phyloP scores from a whole-genome alignment of 2,329 filamentous ascomycete species.

The Paraconiothyrium sp. region DNA sequence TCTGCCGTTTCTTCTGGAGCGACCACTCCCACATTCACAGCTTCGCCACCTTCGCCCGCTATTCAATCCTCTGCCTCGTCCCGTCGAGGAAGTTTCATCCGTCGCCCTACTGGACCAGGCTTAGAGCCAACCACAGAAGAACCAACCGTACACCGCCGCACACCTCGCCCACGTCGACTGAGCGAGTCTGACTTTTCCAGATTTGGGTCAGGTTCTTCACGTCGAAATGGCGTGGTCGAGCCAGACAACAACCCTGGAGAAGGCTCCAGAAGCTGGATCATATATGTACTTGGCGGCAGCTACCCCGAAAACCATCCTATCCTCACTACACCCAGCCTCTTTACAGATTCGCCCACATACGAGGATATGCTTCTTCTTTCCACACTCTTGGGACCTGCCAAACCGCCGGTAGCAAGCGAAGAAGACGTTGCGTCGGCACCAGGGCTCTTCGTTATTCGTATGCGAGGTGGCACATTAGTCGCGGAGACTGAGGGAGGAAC shows the following conservation, averaged over 20 bases:
- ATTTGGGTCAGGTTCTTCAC: slow-evolving; percentile 69
- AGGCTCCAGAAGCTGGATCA: slow-evolving; percentile 73
- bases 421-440: slow-evolving; percentile 71
- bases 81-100: slow-evolving; percentile 52
- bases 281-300: slow-evolving; percentile 75
- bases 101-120: slow-evolving; percentile 51
- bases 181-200: slow-evolving; percentile 69
- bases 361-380: slow-evolving; percentile 77
- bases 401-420: slow-evolving; percentile 72
- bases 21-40: slow-evolving; percentile 50
- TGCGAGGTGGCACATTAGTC: slow-evolving; percentile 52
- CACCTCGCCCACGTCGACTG: slow-evolving; percentile 62
- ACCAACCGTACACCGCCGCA: slow-evolving; percentile 48
- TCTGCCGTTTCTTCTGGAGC: slow-evolving; percentile 64
- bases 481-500: slow-evolving; percentile 57
- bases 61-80: slow-evolving; percentile 47
- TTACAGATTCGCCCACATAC: slow-evolving; percentile 76
- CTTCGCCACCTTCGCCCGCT: slow-evolving; percentile 47
- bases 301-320: slow-evolving; percentile 76
- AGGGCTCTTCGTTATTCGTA: slow-evolving; percentile 66
- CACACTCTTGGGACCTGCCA: slow-evolving; percentile 72
- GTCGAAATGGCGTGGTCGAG: slow-evolving; percentile 71
- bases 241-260: slow-evolving; percentile 65
- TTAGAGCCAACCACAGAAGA: slow-evolving; percentile 56
- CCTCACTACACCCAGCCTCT: slow-evolving; percentile 73